Conservation (phyloP, 2,329 filamentous ascomycete genomes). For the Verticillium alfalfae region DNA sequence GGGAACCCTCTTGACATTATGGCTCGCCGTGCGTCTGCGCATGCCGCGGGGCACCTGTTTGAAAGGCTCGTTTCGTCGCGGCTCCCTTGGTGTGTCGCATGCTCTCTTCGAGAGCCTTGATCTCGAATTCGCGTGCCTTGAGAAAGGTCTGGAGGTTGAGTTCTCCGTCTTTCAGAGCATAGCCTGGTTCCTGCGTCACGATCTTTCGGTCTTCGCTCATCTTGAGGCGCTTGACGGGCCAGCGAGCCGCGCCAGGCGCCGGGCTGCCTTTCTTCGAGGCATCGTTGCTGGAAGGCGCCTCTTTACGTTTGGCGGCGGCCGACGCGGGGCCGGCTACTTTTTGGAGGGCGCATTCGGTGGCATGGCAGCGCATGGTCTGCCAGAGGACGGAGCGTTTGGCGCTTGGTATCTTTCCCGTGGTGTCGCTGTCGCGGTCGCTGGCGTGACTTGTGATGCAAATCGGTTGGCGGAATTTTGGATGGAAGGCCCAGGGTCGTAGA, state of each 20-base stretch:
- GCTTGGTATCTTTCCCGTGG: too few species aligned
- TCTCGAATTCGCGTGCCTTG: constrained; percentile 81
- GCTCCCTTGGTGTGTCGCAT: constrained; percentile 67
- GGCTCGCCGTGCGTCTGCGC: constrained; percentile 83
- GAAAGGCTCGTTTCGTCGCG: constrained; percentile 70
- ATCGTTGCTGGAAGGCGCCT: constrained; percentile 11
- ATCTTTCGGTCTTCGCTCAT: constrained; percentile 42
- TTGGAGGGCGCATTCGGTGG: constrained; percentile 4
- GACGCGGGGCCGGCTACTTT: constrained; percentile 6
- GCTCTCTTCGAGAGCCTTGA: constrained; percentile 74
- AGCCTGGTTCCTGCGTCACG: constrained; percentile 42
- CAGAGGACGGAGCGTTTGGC: background rate
- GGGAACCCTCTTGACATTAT: constrained; percentile 89
- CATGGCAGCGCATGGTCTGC: constrained; percentile 7
- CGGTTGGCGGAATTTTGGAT: background rate
- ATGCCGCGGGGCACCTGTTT: constrained; percentile 79
- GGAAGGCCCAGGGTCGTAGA: background rate
- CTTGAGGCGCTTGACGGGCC: constrained; percentile 37
- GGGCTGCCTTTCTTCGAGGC: constrained; percentile 19
- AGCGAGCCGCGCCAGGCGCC: constrained; percentile 15
- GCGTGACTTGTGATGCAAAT: background rate
- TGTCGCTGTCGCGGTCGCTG: background rate
- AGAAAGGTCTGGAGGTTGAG: constrained; percentile 83
- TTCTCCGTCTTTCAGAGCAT: constrained; percentile 63
- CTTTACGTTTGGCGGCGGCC: constrained; percentile 19